Base-by-base conservation (phyloP, 768 basidiomycete genomes). In the Termitomyces sp. region DNA sequence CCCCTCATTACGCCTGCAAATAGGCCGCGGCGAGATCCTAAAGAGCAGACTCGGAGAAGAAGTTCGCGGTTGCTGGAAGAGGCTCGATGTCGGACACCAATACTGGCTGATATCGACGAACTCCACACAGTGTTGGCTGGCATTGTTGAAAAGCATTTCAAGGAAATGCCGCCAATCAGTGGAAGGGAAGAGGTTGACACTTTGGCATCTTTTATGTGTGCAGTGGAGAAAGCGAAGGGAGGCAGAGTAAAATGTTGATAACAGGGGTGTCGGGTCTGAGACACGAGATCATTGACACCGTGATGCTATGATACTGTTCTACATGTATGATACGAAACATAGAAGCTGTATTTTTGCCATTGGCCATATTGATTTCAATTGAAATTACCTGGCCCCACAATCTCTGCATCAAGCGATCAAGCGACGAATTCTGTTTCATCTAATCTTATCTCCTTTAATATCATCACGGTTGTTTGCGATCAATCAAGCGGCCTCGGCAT, bases 131-230 rank as follows among this genome's bases (percentile, higher is more conserved):
- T 87, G 45, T 71, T 93, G 34, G 90, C 90, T 2, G 72, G 74
- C 8, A 78, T 93, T 41, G 89, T 84, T 2, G 86, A 90, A 65
- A 77, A 77, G 54, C 91, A 93, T 70, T 92, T 90, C 68, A 76
- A 81, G 56, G 83, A 87, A 39, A 75, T 82, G 57, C 64, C 72
- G 13, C 71, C 79, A 18, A 75, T 78, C 26, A 76, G 70, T 59
- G 76, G 77, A 13, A 77, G 85, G 52, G 86, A 86, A 69, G 91
- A 93, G 70, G 84, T 90, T 48, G 91, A 92, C 59, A 88, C 85
- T n/a, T 73, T 92, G 41, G 87, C 88, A 20, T 81, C 85, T 31
- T 92, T 92, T 63, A 87, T 92, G 87, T 85, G 81, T 63, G 80
- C 83, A 16, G 81, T 91, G 51, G 88, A 86, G 70, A 84, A 82